Evolutionary conservation across 108 stramenopile species (phyloP), one percentile per base, ranked within the genome.

Genomic region (Thalassiosira profunda): DNA sequence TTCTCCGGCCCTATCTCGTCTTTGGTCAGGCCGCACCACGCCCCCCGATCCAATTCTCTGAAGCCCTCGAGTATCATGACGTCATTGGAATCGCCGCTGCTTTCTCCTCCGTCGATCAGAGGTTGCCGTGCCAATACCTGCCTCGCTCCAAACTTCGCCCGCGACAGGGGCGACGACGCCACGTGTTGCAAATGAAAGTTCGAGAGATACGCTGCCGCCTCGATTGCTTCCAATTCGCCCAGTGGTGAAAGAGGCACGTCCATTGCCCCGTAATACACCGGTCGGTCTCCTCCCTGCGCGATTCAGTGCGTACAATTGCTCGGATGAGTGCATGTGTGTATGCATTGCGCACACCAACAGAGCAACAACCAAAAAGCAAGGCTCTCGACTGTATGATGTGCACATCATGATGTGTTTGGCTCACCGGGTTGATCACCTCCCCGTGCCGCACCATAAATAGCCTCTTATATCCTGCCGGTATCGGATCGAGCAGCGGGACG

Each of bases 391-490:
- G n/a, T n/a, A n/a, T n/a, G n/a, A n/a, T n/a, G n/a, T n/a, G n/a
- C 38, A 47, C 7, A 18, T 17, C n/a, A n/a, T n/a, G 4, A 8
- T 40, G 5, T 24, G 56, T 2, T 58, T 37, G 5, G 63, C 72
- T 47, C 59, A 74, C 88, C 46, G 95, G 95, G 67, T 92, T 92
- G 61, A 93, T 89, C 14, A 96, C 95, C 82, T 96, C 95, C 1
- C 95, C 95, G 53, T 96, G 95, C 37, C 95, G 69, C 26, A 96
- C 87, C 57, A 91, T 68, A 54, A 92, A 96, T 15, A 96, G 62
- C 18, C 95, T 72, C 47, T 90, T 91, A 49, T 41, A 62, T 43
- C 76, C 76, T 43, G 52, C 63, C 45, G 76, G 69, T 47, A 78
- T 54, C 12, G 56, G 48, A 46, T 78, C 76, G 15, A 78, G 56